Evolutionary conservation across 2,329 filamentous ascomycete genomes (phyloP).

Genomic region (Plenodomus biglobosus): DNA sequence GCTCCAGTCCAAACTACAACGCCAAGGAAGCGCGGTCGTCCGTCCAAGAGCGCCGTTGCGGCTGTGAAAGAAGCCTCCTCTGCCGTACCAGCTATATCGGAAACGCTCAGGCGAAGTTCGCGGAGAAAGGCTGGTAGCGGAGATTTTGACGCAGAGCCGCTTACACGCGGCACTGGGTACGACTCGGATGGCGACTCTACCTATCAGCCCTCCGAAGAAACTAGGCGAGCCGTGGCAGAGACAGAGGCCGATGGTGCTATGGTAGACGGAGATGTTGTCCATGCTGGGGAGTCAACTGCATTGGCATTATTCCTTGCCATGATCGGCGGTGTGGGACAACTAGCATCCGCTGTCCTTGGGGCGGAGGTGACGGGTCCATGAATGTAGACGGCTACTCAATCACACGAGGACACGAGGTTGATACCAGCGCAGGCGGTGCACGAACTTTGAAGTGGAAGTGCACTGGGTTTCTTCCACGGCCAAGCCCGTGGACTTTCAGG

Average conservation of each 20-base stretch:
- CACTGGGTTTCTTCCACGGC: neutral
- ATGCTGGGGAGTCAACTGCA: slow-evolving; percentile 41
- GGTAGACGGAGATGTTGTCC: slow-evolving; percentile 27
- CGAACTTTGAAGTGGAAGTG: neutral
- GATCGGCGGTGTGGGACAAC: slow-evolving; percentile 38
- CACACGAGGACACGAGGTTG: neutral
- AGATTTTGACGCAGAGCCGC: slow-evolving; percentile 16
- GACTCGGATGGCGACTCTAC: slow-evolving; percentile 29
- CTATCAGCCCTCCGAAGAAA: slow-evolving; percentile 28
- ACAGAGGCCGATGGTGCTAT: slow-evolving; percentile 36
- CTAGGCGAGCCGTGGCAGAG: slow-evolving; percentile 24
- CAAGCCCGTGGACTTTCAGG: no score
- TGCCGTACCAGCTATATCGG: slow-evolving; percentile 8
- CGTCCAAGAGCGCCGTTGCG: slow-evolving; percentile 25
- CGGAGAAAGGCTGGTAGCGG: slow-evolving; percentile 14
- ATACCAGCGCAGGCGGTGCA: neutral
- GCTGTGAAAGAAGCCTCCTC: slow-evolving; percentile 14
- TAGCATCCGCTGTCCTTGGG: slow-evolving; percentile 38
- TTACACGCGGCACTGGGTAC: slow-evolving; percentile 10
- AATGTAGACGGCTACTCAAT: neutral
- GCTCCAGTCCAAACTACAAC: slow-evolving; percentile 14
- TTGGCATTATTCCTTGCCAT: slow-evolving; percentile 39
- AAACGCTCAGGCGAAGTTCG: slow-evolving; percentile 23
- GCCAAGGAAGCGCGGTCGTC: slow-evolving; percentile 32
- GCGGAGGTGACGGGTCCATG: slow-evolving; percentile 35